Evolutionary conservation across 176 grass and related monocot species (phyloP), one percentile per base, ranked within the genome.

Genomic region (Avena atlantica): DNA sequence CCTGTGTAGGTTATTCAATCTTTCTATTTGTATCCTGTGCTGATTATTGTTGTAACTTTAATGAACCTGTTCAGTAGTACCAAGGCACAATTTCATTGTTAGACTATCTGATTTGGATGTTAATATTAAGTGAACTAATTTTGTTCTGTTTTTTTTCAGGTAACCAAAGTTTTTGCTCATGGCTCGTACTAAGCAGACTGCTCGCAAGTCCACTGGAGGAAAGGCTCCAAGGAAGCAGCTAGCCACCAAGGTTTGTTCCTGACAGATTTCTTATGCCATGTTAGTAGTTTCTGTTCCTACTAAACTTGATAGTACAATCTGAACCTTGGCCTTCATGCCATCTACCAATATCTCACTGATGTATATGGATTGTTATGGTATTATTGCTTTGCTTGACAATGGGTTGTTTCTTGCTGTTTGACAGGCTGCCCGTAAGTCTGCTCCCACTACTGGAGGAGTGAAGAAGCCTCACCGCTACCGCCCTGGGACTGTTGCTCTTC

Each of bases 381-480:
- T 6, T 55, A 44, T 4, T 83, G 40, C 8, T 86, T 79, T 25
- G 1, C 12, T 11, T 58, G 25, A 71, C 12, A 27, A 5, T 16
- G 1, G 0, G 64, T 5, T 31, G 9, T n/a, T 21, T 84, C 16
- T 77, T 78, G 13, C 42, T 84, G 2, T 70, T 83, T 20, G 25
- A 82, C 21, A 93, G 91, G 91, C 86, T 69, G 91, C 91, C 5
- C 91, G 86, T 27, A 93, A 90, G 86, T 93, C 88, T 80, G 91
- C 91, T 21, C 91, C 91, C 24, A 93, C 88, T 29, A 93, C 92
- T 83, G 92, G 88, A 11, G 92, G 88, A 90, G 88, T 93, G 67
- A 93, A 93, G 92, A 93, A 93, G 88, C 92, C 92, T 88, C 92
- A 93, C 86, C 92, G 92, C 4, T 93, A 90, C 73, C 88, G 88